These are phyloP conservation scores for Ascochyta koolunga DNA, from an alignment of 2,329 filamentous ascomycete species.

Conservation along the genomic window DNA sequence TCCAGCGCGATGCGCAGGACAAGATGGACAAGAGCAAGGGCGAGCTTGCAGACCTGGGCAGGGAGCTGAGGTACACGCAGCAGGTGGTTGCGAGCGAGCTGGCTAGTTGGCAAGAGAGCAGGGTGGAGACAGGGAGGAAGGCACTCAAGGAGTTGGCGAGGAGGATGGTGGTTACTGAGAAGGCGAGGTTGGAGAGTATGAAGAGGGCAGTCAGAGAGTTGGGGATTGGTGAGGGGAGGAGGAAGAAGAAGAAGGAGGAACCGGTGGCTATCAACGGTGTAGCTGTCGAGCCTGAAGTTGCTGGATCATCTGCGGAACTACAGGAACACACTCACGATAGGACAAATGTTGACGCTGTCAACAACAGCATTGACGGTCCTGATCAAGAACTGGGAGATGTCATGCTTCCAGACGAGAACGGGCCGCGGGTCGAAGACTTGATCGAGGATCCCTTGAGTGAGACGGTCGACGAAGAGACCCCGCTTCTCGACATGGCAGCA, in stretches of 20 bases:
- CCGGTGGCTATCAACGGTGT: not conserved
- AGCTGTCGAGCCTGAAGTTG: not conserved
- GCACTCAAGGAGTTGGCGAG: constrained; percentile 78
- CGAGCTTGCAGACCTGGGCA: constrained; percentile 76
- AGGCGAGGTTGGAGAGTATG: constrained; percentile 79
- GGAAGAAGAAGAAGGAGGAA: not conserved
- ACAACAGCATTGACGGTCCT: not conserved
- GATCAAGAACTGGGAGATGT: not conserved
- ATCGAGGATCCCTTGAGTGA: not conserved
- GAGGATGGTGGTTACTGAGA: constrained; percentile 80
- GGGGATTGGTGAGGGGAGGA: not conserved
- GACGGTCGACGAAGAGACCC: constrained; percentile 1
- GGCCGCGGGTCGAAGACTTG: not conserved
- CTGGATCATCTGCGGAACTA: not conserved
- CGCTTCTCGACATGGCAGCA: constrained; percentile 5
- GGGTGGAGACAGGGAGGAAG: constrained; percentile 75
- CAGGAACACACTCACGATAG: not conserved
- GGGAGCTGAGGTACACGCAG: constrained; percentile 88
- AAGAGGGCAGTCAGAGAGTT: constrained; percentile 73
- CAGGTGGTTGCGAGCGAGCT: constrained; percentile 90
- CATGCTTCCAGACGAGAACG: not conserved
- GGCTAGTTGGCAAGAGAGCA: constrained; percentile 91
- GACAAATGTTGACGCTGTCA: too few species aligned
- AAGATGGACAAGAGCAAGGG: constrained; percentile 72
- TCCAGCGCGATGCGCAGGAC: constrained; percentile 83